phyloP scores from a whole-genome alignment of 495 filamentous ascomycete species.

The Aspergillus hancockii region DNA sequence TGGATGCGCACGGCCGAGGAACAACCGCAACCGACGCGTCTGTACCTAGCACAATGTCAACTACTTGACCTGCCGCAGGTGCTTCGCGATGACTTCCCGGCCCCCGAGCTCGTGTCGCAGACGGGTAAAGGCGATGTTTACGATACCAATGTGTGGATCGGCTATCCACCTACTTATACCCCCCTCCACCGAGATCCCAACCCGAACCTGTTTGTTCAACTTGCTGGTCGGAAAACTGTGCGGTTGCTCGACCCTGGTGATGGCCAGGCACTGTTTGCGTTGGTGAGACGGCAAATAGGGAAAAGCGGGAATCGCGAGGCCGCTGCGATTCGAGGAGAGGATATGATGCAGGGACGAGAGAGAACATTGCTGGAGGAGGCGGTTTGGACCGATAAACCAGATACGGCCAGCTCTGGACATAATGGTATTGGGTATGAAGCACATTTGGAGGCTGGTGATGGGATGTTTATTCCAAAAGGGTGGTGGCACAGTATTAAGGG shows the following conservation, averaged over 20 bases:
- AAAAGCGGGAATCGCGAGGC: slow-evolving; percentile 38
- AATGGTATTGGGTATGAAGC: slow-evolving; percentile 55
- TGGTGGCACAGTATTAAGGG: slow-evolving; percentile 98
- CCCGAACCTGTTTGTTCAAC: slow-evolving; percentile 87
- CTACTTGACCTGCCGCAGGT: slow-evolving; percentile 62
- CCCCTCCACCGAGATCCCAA: slow-evolving; percentile 93
- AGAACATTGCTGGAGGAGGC: slow-evolving; percentile 61
- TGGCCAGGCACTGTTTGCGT: slow-evolving; percentile 62
- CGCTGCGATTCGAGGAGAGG: slow-evolving; percentile 69
- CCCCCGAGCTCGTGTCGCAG: slow-evolving; percentile 60
- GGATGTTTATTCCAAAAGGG: slow-evolving; percentile 82
- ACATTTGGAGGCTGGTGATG: slow-evolving; percentile 65
- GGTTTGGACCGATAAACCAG: slow-evolving; percentile 62
- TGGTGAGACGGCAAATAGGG: slow-evolving; percentile 52
- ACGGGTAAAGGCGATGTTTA: slow-evolving; percentile 78
- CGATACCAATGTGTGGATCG: slow-evolving; percentile 84
- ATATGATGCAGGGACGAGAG: slow-evolving; percentile 88
- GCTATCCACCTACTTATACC: slow-evolving; percentile 80
- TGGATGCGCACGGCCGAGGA: slow-evolving; percentile 45
- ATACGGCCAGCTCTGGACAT: slow-evolving; percentile 17
- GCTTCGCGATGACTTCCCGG: slow-evolving; percentile 66
- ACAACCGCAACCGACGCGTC: slow-evolving; percentile 33
- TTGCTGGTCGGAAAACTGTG: slow-evolving; percentile 71
- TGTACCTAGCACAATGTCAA: slow-evolving; percentile 86
- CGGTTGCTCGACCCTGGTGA: slow-evolving; percentile 63